Evolutionary conservation across 2,329 filamentous ascomycete species (phyloP).

Genomic region (Septoria linicola): DNA sequence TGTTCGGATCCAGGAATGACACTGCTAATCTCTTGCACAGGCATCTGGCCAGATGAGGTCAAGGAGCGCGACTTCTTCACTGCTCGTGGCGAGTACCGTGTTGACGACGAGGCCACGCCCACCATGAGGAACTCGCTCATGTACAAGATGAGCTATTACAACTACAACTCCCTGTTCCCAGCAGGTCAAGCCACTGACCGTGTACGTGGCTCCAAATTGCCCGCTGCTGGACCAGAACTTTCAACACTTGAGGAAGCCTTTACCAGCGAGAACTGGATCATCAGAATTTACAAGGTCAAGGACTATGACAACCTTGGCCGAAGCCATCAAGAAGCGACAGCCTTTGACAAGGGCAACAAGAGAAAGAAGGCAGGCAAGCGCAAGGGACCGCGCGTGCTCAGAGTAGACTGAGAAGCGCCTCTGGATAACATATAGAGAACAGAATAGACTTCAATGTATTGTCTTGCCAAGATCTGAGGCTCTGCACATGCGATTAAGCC

Average conservation of each 20-base stretch:
- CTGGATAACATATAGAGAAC: slow-evolving; percentile 15
- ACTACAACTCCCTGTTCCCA: slow-evolving; percentile 89
- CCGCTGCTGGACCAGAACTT: slow-evolving; percentile 80
- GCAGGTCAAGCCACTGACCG: slow-evolving; percentile 86
- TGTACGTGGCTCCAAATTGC: slow-evolving; percentile 77
- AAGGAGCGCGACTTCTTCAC: slow-evolving; percentile 98
- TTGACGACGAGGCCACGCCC: slow-evolving; percentile 88
- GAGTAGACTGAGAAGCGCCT: slow-evolving; percentile 55
- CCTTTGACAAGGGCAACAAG: slow-evolving; percentile 78
- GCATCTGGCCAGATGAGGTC: slow-evolving; percentile 98
- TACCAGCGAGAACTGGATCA: slow-evolving; percentile 99
- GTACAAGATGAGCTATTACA: slow-evolving; percentile 99
- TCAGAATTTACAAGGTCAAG: slow-evolving; percentile 99
- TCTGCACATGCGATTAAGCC: not conserved
- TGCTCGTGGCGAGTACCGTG: slow-evolving; percentile 84
- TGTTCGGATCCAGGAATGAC: not conserved
- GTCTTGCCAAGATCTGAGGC: not conserved
- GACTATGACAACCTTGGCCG: slow-evolving; percentile 94
- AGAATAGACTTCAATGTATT: not conserved
- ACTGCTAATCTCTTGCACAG: slow-evolving; percentile 25
- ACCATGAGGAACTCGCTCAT: slow-evolving; percentile 99
- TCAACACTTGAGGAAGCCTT: slow-evolving; percentile 94
- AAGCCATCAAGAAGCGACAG: slow-evolving; percentile 69
- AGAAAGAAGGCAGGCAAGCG: slow-evolving; percentile 76
- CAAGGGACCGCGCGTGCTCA: slow-evolving; percentile 67